Conservation (phyloP, 2,329 filamentous ascomycete genomes). For the Pestalotiopsis sp. region DNA sequence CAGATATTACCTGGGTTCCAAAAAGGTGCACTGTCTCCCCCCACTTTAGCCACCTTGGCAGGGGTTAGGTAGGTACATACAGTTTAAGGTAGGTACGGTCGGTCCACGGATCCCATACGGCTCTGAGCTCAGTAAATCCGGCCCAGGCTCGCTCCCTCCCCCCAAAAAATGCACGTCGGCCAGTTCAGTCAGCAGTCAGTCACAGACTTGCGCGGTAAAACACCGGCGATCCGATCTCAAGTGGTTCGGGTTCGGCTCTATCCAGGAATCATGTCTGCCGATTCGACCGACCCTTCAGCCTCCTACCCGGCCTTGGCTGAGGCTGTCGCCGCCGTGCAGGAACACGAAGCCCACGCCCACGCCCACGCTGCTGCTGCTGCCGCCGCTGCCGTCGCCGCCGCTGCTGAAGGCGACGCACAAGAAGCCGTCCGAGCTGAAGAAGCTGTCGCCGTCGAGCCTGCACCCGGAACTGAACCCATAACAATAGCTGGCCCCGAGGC, state of each 20-base stretch:
- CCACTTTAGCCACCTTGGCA: too few species aligned
- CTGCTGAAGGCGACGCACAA: not conserved
- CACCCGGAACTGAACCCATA: not conserved
- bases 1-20: too few species aligned
- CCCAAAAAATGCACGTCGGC: not conserved
- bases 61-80: too few species aligned
- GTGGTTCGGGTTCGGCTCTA: not conserved
- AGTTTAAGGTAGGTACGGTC: too few species aligned
- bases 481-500: not conserved
- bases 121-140: too few species aligned
- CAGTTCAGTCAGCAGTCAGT: not conserved
- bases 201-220: conserved; percentile 2
- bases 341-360: not conserved
- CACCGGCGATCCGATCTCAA: conserved; percentile 6
- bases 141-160: not conserved
- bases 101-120: too few species aligned
- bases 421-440: not conserved
- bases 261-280: conserved; percentile 1
- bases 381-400: not conserved
- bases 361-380: not conserved
- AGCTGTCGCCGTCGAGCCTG: too few species aligned
- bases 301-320: conserved; percentile 13
- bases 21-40: too few species aligned
- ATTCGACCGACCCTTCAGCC: conserved; percentile 4
- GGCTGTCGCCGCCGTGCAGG: not conserved